Evolutionary conservation across 139 green algal genomes (phyloP).

Genomic region (Chlamydomonas schloesseri): DNA sequence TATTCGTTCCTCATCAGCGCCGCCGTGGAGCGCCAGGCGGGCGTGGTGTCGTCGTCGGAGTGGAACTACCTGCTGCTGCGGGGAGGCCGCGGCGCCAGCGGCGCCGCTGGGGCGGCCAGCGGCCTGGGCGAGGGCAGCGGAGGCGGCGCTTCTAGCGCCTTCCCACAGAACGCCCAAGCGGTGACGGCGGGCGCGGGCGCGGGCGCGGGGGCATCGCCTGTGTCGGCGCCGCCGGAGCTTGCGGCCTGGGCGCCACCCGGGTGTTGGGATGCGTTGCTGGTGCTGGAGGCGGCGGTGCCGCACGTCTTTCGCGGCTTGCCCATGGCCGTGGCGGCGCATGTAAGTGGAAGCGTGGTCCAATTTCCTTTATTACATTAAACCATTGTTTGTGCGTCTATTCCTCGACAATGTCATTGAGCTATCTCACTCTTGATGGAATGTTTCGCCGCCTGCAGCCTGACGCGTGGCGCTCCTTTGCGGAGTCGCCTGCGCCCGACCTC

Average conservation of each 20-base stretch:
- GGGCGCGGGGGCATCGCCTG: background rate
- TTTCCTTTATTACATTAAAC: too few species aligned
- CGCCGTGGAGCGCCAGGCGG: slow-evolving; percentile 55
- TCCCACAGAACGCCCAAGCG: too few species aligned
- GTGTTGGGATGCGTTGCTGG: slow-evolving; percentile 21
- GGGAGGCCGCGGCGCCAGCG: slow-evolving; percentile 34
- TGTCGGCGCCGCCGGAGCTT: background rate
- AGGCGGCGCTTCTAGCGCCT: too few species aligned
- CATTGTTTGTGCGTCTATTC: too few species aligned
- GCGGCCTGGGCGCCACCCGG: background rate
- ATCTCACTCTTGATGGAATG: too few species aligned
- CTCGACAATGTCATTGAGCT: too few species aligned
- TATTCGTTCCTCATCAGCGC: slow-evolving; percentile 82
- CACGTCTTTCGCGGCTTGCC: background rate
- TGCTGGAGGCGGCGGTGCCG: slow-evolving; percentile 40
- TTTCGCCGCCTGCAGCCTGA: slow-evolving; percentile 4
- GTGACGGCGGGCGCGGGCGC: background rate
- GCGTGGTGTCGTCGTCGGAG: slow-evolving; percentile 56
- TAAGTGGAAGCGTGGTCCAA: too few species aligned
- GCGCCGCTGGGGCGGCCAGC: background rate
- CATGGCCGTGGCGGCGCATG: background rate
- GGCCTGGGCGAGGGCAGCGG: too few species aligned
- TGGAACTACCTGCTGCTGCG: slow-evolving; percentile 84
- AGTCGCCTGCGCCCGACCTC: slow-evolving; percentile 22
- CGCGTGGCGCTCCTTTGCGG: slow-evolving; percentile 13